Conservation (phyloP, 2,329 filamentous ascomycete genomes). For the Ambrosiella xylebori region DNA sequence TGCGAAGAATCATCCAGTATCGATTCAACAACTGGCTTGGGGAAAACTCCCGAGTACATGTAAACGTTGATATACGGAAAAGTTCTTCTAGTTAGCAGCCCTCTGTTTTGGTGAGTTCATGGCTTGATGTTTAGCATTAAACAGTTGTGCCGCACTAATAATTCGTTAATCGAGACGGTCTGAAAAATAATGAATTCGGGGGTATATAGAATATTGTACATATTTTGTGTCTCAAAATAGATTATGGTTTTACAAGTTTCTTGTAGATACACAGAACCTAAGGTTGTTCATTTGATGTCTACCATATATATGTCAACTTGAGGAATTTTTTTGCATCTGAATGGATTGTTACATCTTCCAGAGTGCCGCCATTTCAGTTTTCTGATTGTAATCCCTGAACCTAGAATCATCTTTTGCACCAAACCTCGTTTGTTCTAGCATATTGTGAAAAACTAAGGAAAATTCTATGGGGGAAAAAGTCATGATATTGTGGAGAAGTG, state of each 20-base stretch:
- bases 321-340: not conserved
- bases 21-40: no score
- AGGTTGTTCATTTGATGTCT: no score
- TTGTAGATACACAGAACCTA: no score
- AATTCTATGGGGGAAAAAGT: not conserved
- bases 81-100: not conserved
- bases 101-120: no score
- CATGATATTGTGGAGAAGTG: not conserved
- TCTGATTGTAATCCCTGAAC: not conserved
- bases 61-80: not conserved
- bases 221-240: no score
- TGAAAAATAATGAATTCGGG: not conserved
- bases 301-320: not conserved
- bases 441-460: not conserved
- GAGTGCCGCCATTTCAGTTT: not conserved
- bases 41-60: not conserved
- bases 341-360: not conserved
- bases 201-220: no score
- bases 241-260: no score
- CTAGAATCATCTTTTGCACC: not conserved
- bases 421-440: not conserved
- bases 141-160: not conserved
- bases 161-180: not conserved
- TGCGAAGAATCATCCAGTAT: no score
- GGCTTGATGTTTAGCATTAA: not conserved